Evolutionary conservation across 2,329 filamentous ascomycete genomes (phyloP).

Genomic region (Sporothrix pallida): DNA sequence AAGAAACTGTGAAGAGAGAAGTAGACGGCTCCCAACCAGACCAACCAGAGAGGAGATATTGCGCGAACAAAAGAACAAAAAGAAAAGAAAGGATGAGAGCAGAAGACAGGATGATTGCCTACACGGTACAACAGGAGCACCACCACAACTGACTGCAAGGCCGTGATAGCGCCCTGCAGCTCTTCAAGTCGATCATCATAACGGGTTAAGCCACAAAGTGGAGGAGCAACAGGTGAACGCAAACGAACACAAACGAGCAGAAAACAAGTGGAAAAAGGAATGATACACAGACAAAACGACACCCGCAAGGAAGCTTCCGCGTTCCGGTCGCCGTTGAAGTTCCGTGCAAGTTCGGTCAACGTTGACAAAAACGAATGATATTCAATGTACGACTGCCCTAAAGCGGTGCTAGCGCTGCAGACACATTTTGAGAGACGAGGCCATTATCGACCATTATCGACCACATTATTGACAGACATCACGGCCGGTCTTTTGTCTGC

Average conservation of each 20-base stretch:
- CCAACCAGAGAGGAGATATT: too few relatives aligned
- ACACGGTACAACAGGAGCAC: too few relatives aligned
- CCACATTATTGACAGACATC: too few relatives aligned
- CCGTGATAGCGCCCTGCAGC: constrained; percentile 5
- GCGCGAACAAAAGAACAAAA: background rate
- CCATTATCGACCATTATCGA: too few relatives aligned
- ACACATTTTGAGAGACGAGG: background rate
- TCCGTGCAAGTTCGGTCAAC: too few relatives aligned
- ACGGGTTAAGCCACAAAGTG: background rate
- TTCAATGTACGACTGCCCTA: background rate
- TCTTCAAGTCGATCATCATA: constrained; percentile 6
- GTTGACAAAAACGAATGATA: background rate
- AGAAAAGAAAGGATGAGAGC: background rate
- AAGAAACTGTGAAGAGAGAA: too few relatives aligned
- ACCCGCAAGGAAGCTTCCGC: background rate
- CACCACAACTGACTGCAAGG: too few relatives aligned
- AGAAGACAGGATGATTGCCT: background rate
- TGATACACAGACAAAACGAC: background rate
- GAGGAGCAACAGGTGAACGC: background rate
- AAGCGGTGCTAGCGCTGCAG: constrained; percentile 9
- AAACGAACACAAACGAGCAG: background rate
- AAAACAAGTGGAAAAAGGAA: background rate
- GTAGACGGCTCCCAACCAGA: too few relatives aligned
- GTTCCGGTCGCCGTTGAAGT: background rate
- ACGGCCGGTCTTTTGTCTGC: background rate